These are phyloP conservation scores for Exophiala oligosperma DNA, from an alignment of 2,329 filamentous ascomycete genomes.

Conservation along the genomic window DNA sequence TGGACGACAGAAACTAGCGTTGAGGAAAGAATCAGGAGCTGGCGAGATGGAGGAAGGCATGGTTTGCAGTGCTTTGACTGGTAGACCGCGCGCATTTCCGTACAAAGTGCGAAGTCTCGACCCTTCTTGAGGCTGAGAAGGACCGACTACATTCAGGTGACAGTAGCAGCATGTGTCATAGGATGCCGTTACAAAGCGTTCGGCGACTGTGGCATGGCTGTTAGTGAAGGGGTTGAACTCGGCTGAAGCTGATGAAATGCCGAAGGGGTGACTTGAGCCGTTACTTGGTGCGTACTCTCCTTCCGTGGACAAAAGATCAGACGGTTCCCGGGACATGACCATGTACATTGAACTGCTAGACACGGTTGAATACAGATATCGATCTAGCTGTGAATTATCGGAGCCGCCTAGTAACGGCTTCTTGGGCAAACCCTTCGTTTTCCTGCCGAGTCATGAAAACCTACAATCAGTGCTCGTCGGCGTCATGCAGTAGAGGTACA, in stretches of 20 bases:
- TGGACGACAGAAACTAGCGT: neutral
- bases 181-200: constrained; percentile 6
- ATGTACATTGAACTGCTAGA: constrained; percentile 5
- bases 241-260: constrained; percentile 4
- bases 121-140: neutral
- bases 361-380: constrained; percentile 2
- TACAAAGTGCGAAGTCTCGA: neutral
- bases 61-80: neutral
- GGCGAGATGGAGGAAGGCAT: neutral
- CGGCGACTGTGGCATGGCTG: neutral
- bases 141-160: constrained; percentile 8
- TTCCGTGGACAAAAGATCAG: constrained; percentile 3
- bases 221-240: constrained; percentile 13
- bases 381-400: constrained; percentile 8
- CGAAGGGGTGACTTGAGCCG: constrained; percentile 12
- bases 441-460: constrained; percentile 18
- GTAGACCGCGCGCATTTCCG: constrained; percentile 1
- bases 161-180: constrained; percentile 19
- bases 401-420: constrained; percentile 3
- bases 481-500: constrained; percentile 1
- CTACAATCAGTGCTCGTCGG: constrained; percentile 14
- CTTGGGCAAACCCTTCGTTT: constrained; percentile 18
- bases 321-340: constrained; percentile 8
- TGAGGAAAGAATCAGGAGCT: neutral
- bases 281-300: neutral